Evolutionary conservation across 176 grass and related monocot species (phyloP).

Genomic region (Eragrostis curvula): DNA sequence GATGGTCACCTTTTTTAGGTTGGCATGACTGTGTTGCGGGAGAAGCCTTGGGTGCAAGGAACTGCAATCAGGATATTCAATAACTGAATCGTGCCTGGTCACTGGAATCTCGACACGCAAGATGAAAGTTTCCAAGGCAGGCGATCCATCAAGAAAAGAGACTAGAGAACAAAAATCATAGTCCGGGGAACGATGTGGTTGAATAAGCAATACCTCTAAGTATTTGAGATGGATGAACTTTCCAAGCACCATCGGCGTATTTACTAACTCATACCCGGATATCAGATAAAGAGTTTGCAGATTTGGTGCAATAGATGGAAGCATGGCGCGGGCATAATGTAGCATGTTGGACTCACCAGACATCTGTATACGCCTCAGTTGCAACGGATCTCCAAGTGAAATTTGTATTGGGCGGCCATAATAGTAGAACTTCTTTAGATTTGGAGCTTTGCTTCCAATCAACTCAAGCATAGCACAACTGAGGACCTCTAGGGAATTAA

Average conservation of each 20-base stretch:
- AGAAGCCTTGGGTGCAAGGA: no score
- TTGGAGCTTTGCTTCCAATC: conserved; percentile 16
- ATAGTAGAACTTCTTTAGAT: not conserved
- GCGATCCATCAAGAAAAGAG: no score
- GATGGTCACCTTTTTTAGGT: not conserved
- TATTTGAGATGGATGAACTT: no score
- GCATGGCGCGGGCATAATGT: not conserved
- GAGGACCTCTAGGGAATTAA: not conserved
- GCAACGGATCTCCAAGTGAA: conserved; percentile 12
- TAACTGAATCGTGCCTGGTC: no score
- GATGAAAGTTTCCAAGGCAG: no score
- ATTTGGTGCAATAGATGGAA: conserved; percentile 29
- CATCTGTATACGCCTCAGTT: not conserved
- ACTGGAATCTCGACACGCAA: no score
- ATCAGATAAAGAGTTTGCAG: not conserved
- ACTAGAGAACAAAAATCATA: no score
- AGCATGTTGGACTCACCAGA: not conserved
- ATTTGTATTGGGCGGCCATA: not conserved
- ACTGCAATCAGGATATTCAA: no score
- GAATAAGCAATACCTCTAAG: no score
- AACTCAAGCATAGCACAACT: not conserved
- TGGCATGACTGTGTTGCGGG: not conserved
- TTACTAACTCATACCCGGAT: not conserved
- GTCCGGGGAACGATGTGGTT: no score
- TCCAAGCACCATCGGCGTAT: conserved; percentile 5